phyloP scores from a whole-genome alignment of 805 yeast species.

The Lachancea sp. region DNA sequence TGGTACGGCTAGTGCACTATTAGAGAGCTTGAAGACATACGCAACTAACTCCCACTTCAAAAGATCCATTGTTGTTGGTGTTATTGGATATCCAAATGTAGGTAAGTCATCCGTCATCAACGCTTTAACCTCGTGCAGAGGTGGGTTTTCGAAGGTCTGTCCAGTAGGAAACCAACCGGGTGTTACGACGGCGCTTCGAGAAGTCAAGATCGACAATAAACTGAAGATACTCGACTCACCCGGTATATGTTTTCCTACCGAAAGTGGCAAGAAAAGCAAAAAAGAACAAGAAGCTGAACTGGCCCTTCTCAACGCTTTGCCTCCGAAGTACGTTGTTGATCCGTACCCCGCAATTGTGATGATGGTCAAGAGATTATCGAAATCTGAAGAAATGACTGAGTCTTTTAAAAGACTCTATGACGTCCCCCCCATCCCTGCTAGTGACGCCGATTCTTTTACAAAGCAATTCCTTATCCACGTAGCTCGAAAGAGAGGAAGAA shows the following conservation, averaged over 20 bases:
- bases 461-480: constrained; percentile 86
- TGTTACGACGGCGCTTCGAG: constrained; percentile 86
- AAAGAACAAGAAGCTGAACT: constrained; percentile 80
- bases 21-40: constrained; percentile 78
- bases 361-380: constrained; percentile 68
- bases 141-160: constrained; percentile 64
- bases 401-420: constrained; percentile 67
- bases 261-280: constrained; percentile 46
- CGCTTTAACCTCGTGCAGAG: constrained; percentile 74
- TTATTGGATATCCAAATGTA: constrained; percentile 95
- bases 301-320: constrained; percentile 80
- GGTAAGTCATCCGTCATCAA: constrained; percentile 94
- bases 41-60: constrained; percentile 79
- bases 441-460: constrained; percentile 67
- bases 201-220: constrained; percentile 86
- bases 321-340: constrained; percentile 78
- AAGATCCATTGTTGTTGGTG: constrained; percentile 88
- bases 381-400: constrained; percentile 70
- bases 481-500: constrained; percentile 86
- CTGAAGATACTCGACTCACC: constrained; percentile 90
- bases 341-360: constrained; percentile 76
- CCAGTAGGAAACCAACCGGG: constrained; percentile 99
- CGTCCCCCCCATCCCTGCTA: constrained; percentile 72
- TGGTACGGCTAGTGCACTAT: constrained; percentile 63
- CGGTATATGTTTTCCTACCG: constrained; percentile 90